These are phyloP conservation scores for Aspergillus egyptiacus DNA, from an alignment of 495 filamentous ascomycete genomes.

Conservation along the genomic window DNA sequence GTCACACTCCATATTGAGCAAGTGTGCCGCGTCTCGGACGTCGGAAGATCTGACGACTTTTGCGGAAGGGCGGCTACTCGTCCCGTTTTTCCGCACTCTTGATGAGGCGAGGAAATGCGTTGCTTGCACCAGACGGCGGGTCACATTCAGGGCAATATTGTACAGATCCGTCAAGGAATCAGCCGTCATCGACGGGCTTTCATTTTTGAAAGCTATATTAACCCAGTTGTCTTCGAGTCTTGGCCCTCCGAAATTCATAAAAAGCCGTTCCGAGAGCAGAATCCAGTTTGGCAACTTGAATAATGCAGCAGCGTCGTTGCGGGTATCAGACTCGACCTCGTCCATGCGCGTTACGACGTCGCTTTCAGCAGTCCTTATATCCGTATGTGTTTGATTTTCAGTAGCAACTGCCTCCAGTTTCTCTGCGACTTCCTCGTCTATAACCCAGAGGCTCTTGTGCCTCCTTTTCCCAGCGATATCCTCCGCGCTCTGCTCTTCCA, in stretches of 20 bases:
- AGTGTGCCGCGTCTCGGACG: conserved; percentile 58
- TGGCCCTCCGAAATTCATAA: conserved; percentile 66
- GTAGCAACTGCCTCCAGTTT: conserved; percentile 23
- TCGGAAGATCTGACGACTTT: conserved; percentile 51
- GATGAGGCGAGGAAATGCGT: conserved; percentile 61
- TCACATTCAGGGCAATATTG: conserved; percentile 58
- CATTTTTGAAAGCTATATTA: conserved; percentile 37
- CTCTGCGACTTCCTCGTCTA: conserved; percentile 42
- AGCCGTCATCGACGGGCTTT: conserved; percentile 58
- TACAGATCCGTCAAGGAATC: conserved; percentile 71
- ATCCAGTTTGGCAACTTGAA: conserved; percentile 59
- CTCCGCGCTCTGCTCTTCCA: conserved; percentile 53
- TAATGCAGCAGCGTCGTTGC: conserved; percentile 50
- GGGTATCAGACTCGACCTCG: conserved; percentile 17
- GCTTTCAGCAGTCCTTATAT: background rate
- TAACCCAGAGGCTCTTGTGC: conserved; percentile 52
- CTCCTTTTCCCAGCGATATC: conserved; percentile 46
- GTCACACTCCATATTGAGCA: conserved; percentile 34
- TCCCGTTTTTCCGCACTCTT: conserved; percentile 41
- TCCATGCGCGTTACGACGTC: background rate
- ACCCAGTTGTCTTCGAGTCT: conserved; percentile 60
- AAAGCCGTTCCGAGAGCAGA: conserved; percentile 55
- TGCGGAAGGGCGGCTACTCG: conserved; percentile 25
- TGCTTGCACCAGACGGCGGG: conserved; percentile 61
- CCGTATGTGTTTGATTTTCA: background rate